Conservation (phyloP, 2,329 filamentous ascomycete genomes). For the Arachnopeziza araneosa region DNA sequence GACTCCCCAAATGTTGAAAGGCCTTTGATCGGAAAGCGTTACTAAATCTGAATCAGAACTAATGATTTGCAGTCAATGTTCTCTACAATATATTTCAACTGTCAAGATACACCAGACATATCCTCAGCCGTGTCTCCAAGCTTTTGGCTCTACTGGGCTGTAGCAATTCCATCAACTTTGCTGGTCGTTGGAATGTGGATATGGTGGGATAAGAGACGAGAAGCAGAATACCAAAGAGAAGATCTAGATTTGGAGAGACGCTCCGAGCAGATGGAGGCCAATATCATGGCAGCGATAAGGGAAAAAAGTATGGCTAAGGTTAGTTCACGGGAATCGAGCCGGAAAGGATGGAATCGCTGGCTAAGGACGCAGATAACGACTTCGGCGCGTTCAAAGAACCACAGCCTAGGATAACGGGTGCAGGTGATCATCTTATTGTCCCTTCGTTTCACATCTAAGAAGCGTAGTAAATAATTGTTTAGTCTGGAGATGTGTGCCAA, state of each 20-base stretch:
- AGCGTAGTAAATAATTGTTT: no score
- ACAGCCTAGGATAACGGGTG: no score
- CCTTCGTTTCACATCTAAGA: no score
- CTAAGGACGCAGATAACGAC: neutral
- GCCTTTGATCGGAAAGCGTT: no score
- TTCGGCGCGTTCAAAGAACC: neutral
- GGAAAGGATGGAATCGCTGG: neutral
- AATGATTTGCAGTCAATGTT: slow-evolving; percentile 43
- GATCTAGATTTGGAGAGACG: slow-evolving; percentile 22
- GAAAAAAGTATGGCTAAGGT: slow-evolving; percentile 23
- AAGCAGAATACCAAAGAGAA: slow-evolving; percentile 20
- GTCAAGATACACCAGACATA: slow-evolving; percentile 32
- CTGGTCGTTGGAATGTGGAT: slow-evolving; percentile 49
- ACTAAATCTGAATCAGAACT: no score
- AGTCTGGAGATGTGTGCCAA: no score
- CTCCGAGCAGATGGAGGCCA: slow-evolving; percentile 24
- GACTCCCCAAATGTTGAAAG: no score
- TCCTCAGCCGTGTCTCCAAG: slow-evolving; percentile 36
- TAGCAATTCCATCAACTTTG: slow-evolving; percentile 52
- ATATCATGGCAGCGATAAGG: slow-evolving; percentile 25
- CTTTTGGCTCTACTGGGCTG: slow-evolving; percentile 59
- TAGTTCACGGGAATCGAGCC: slow-evolving; percentile 13
- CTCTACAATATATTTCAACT: slow-evolving; percentile 63
- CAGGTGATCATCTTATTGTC: no score
- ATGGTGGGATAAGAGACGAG: slow-evolving; percentile 31